phyloP scores from a whole-genome alignment of 306 rosid species.

The Glycyrrhiza uralensis region DNA sequence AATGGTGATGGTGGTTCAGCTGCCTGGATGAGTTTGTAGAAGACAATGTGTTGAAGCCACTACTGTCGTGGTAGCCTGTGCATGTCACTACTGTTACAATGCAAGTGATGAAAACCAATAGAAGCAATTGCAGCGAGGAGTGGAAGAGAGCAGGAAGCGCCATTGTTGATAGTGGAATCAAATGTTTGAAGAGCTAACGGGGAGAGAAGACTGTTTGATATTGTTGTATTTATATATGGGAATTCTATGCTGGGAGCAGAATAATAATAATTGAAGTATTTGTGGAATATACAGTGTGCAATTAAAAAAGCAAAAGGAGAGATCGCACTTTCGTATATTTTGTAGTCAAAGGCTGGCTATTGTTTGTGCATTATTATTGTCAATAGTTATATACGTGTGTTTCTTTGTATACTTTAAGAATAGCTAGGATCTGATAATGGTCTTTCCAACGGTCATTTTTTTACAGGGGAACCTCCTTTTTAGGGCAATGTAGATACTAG shows the following conservation, averaged over 20 bases:
- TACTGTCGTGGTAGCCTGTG: not conserved
- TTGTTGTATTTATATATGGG: not conserved
- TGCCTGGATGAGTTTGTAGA: conserved; percentile 19
- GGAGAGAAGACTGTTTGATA: not conserved
- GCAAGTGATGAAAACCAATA: conserved; percentile 18
- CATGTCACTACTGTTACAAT: conserved; percentile 17
- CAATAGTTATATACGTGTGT: not conserved
- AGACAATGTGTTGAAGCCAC: not conserved
- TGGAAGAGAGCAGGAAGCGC: conserved; percentile 26
- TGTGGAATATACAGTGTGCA: not conserved
- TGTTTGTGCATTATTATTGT: not conserved
- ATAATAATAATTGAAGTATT: not conserved
- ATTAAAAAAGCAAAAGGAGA: not conserved
- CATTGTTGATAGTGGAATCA: conserved; percentile 21
- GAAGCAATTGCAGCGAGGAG: not conserved
- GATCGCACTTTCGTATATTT: conserved; percentile 7
- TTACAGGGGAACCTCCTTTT: not conserved
- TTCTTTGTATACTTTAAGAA: not conserved
- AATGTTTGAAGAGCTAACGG: not conserved
- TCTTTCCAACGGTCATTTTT: conserved; percentile 59
- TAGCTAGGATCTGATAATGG: not conserved
- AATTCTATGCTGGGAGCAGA: not conserved
- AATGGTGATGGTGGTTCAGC: conserved; percentile 38
- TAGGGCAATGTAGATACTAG: conserved; percentile 12
- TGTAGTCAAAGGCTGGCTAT: conserved; percentile 13